These are phyloP conservation scores for Atractiella rhizophila DNA, from an alignment of 768 basidiomycete genomes.

Conservation along the genomic window DNA sequence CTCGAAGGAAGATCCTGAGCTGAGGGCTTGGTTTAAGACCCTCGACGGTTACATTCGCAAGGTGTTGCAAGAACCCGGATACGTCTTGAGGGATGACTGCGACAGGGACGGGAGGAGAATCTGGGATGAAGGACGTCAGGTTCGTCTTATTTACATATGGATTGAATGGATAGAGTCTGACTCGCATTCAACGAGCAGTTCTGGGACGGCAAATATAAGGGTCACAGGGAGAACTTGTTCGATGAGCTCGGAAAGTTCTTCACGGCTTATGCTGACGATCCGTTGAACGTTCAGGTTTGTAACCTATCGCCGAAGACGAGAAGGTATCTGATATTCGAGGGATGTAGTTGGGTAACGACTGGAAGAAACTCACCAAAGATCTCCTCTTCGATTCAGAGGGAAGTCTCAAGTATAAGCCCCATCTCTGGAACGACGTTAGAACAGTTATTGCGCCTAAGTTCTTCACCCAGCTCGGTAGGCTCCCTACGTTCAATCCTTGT, in stretches of 20 bases:
- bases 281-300: constrained; percentile 41
- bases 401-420: constrained; percentile 59
- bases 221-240: constrained; percentile 59
- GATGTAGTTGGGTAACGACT: constrained; percentile 37
- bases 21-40: constrained; percentile 23
- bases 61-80: constrained; percentile 23
- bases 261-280: constrained; percentile 58
- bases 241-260: constrained; percentile 51
- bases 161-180: no score
- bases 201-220: constrained; percentile 44
- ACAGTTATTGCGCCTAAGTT: constrained; percentile 54
- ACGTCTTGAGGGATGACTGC: constrained; percentile 53
- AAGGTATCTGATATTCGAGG: background rate
- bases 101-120: constrained; percentile 38
- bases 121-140: constrained; percentile 46
- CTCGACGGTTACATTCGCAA: constrained; percentile 15
- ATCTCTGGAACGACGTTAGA: constrained; percentile 63
- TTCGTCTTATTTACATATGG: no score
- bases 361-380: constrained; percentile 36
- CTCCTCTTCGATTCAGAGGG: constrained; percentile 63
- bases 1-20: constrained; percentile 42
- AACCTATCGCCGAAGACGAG: background rate
- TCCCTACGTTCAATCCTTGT: no score
- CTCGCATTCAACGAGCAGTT: no score
- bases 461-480: constrained; percentile 45